These are phyloP conservation scores for Rubia occidens DNA, from an alignment of 305 asterid species.

Conservation along the genomic window DNA sequence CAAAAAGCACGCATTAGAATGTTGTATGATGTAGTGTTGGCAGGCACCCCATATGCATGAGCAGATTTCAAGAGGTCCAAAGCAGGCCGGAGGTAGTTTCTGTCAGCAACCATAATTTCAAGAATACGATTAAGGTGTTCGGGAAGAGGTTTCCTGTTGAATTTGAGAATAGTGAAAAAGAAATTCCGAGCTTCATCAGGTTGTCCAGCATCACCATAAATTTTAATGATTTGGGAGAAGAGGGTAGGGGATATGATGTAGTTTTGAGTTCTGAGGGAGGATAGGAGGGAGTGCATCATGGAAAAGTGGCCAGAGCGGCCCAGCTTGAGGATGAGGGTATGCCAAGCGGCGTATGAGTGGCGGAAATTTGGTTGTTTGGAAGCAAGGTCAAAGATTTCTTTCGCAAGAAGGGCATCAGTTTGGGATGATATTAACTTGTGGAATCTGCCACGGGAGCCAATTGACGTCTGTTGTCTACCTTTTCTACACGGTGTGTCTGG, in stretches of 20 bases:
- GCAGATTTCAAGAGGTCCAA: constrained; percentile 70
- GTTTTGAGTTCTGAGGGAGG: constrained; percentile 39
- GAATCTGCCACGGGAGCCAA: constrained; percentile 62
- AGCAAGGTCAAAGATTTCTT: constrained; percentile 81
- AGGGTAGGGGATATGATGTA: constrained; percentile 55
- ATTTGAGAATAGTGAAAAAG: constrained; percentile 68
- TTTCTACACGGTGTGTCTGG: constrained; percentile 21
- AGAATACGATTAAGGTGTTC: constrained; percentile 74
- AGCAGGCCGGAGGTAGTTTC: constrained; percentile 54
- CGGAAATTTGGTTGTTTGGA: constrained; percentile 56
- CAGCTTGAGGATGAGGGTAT: constrained; percentile 66
- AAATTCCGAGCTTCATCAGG: constrained; percentile 68
- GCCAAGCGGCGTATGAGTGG: constrained; percentile 55
- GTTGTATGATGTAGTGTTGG: constrained; percentile 67
- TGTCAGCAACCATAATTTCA: constrained; percentile 47
- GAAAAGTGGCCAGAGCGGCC: constrained; percentile 61
- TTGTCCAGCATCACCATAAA: constrained; percentile 62
- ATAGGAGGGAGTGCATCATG: constrained; percentile 49
- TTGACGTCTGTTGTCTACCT: constrained; percentile 23
- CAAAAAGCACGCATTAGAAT: constrained; percentile 78
- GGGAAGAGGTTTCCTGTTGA: constrained; percentile 56
- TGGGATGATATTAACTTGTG: constrained; percentile 71
- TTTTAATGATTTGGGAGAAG: constrained; percentile 61
- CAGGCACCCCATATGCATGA: constrained; percentile 50
- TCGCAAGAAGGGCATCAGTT: constrained; percentile 77